Base-by-base conservation (phyloP, 495 filamentous ascomycete genomes). In the Barbatosphaeria neglecta region DNA sequence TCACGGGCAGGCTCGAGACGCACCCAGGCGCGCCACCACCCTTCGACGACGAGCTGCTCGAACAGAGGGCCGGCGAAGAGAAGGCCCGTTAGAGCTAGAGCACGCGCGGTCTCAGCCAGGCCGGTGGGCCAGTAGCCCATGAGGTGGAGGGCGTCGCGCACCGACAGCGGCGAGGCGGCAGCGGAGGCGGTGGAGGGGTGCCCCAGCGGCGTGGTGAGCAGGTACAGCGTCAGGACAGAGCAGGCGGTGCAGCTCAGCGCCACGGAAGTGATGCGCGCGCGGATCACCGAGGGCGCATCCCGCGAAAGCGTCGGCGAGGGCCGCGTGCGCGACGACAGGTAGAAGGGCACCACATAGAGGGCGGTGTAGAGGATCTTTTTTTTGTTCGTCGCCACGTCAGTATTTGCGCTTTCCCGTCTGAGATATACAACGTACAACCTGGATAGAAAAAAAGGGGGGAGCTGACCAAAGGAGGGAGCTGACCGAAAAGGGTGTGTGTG, bases 331-430 rank as follows among this genome's bases (percentile, higher is more conserved):
- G 77, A 54, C 19, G 81, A 92, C 50, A 90, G 66, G 66, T 97
- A 97, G 72, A 98, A 87, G 25, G 92, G 89, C 25, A 86, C 65
- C 64, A 97, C 87, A 69, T 96, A 98, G 68, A 84, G 61, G 48
- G 87, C 57, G 4, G 89, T 94, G 61, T 90, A 87, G 46, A 81
- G 60, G 45, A 89, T 18, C 39, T 41, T n/a, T n/a, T n/a, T n/a
- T n/a, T n/a, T n/a, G n/a, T n/a, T n/a, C n/a, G n/a, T n/a, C n/a
- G n/a, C n/a, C n/a, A n/a, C n/a, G n/a, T n/a, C n/a, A n/a, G n/a
- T n/a, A n/a, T n/a, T n/a, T n/a, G 31, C 2, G 31, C 13, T 5
- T 35, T 35, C 13, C 9, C 13, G 31, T 35, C 31, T n/a, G 27
- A 4, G 27, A 13, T 13, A 31, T 31, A 31, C 15, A 13, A 31